Percentiles rank a stretch among this genome's conserved stretches.
Conservation (phyloP, 352 stramenopile species). For the Elongisporangium senticosum region DNA sequence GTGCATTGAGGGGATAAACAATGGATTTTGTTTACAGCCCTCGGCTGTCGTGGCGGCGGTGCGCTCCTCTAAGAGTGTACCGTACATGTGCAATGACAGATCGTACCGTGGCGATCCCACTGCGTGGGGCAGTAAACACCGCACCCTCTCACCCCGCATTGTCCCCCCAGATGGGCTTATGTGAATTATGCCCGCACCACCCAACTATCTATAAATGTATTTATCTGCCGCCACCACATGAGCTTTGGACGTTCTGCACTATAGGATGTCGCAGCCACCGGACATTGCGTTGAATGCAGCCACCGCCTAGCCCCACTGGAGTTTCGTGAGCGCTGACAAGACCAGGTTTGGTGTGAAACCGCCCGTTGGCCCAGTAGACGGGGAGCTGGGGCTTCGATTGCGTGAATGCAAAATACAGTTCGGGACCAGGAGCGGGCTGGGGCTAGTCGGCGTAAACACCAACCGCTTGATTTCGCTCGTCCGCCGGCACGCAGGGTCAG, state of each 20-base stretch:
- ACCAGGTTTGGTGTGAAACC: neutral
- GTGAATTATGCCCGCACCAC: neutral
- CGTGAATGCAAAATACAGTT: neutral
- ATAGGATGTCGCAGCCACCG: neutral
- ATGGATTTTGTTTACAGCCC: neutral
- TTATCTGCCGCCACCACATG: neutral
- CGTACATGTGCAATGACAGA: neutral
- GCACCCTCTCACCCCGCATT: neutral
- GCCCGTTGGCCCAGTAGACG: neutral
- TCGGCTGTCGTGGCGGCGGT: neutral
- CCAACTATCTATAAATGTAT: neutral
- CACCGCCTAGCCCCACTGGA: neutral
- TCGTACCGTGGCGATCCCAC: neutral
- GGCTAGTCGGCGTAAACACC: conserved; percentile 19
- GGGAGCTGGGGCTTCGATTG: neutral
- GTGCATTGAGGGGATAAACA: neutral
- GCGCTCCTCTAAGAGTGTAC: neutral
- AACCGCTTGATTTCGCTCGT: conserved; percentile 21
- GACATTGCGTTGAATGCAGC: neutral
- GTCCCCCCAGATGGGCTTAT: neutral
- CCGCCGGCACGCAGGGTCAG: conserved; percentile 5
- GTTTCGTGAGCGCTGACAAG: neutral
- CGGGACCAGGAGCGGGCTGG: conserved; percentile 1
- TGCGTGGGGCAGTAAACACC: neutral
- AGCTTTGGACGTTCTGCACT: neutral